Conservation (phyloP, 805 yeast species). For the Maudiozyma turicensis region DNA sequence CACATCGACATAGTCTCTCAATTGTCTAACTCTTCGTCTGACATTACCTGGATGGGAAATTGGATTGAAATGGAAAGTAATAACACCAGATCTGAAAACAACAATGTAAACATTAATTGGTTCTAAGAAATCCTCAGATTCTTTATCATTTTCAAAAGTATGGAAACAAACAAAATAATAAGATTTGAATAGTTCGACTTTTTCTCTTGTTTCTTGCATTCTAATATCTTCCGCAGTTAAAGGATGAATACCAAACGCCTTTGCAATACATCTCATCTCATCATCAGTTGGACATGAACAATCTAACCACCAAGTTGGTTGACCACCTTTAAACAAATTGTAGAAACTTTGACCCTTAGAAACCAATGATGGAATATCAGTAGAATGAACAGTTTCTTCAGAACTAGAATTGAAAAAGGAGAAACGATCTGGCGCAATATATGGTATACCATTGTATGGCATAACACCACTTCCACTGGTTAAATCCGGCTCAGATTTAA, state of each 20-base stretch:
- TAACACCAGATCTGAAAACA: conserved; percentile 57
- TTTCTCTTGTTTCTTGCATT: conserved; percentile 94
- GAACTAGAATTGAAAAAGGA: conserved; percentile 72
- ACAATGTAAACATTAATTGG: conserved; percentile 70
- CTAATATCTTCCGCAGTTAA: conserved; percentile 95
- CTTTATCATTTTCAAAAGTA: conserved; percentile 81
- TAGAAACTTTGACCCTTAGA: conserved; percentile 55
- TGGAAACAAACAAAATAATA: conserved; percentile 96
- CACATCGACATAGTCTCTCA: conserved; percentile 68
- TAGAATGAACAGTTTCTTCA: conserved; percentile 83
- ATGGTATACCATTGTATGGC: conserved; percentile 2
- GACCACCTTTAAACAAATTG: conserved; percentile 59
- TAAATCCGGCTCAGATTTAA: neutral
- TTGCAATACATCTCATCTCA: conserved; percentile 86
- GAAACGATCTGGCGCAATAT: conserved; percentile 60
- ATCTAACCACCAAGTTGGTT: conserved; percentile 93
- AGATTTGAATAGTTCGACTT: conserved; percentile 81
- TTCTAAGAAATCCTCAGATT: conserved; percentile 70
- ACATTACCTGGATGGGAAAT: conserved; percentile 64
- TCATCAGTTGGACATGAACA: conserved; percentile 89
- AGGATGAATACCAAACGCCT: conserved; percentile 95
- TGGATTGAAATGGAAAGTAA: conserved; percentile 64
- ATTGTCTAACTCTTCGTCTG: conserved; percentile 71
- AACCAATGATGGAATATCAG: conserved; percentile 72
- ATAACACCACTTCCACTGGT: neutral